Base-by-base conservation (phyloP, 192 early-diverging fungal species). In the Coemansia furcata region DNA sequence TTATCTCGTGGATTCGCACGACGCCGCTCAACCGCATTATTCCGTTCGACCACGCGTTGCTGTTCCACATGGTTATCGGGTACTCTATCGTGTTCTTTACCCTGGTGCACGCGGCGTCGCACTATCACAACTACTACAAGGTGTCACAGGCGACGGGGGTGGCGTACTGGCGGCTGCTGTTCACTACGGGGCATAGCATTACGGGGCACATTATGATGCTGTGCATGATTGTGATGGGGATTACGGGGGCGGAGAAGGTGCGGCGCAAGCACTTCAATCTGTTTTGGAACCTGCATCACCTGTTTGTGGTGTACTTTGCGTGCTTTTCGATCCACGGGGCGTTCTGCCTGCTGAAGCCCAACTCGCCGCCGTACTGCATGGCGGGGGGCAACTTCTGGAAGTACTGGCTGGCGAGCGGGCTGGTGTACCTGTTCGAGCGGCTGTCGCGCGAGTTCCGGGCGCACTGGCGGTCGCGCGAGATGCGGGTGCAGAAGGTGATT, bases 231-330 rank as follows among this genome's bases (percentile, higher is more conserved):
- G 77, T 90, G 9, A 95, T 95, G 90, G 87, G 88, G 40, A 84
- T 92, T 0, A 89, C 91, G 2, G 90, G 90, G 1, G 68, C 85
- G 29, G 82, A 86, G 54, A 85, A 77, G 65, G 82, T 88, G 43
- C 73, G 74, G 14, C 46, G 65, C 47, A 76, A 67, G 71, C 71
- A 82, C 61, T 81, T 85, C 59, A 91, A 95, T 71, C 73, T 87
- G 44, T 95, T 95, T 71, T 95, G 92, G 92, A 93, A 92, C 74
- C 87, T 90, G 39, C 92, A 95, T 68, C 92, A 95, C 66, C 82
- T 95, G 33, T 94, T 94, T 76, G 85, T 94, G 60, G 79, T 93
- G 52, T 94, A 92, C 78, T 94, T 95, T 79, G 88, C 89, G 40
- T 88, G 86, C 29, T 84, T 88, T 19, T 87, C 92, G 47, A 87